Evolutionary conservation across 106 monocot genomes (phyloP).

Genomic region (Apostasia ramifera): DNA sequence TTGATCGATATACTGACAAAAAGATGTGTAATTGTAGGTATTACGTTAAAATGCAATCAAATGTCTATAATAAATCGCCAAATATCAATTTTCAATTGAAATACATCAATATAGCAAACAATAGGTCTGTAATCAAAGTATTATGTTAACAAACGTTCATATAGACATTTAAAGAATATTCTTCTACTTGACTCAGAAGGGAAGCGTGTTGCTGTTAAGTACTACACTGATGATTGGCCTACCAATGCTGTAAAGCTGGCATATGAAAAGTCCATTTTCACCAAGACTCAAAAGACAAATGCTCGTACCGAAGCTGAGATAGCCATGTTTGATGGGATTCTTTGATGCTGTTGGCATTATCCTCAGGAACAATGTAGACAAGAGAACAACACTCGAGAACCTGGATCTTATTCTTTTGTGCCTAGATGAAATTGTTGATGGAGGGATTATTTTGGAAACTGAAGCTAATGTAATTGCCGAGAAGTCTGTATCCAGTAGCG

Average conservation of each 20-base stretch:
- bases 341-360: slow-evolving; percentile 71
- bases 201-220: slow-evolving; percentile 72
- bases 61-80: no score
- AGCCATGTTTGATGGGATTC: slow-evolving; percentile 72
- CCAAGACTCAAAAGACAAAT: slow-evolving; percentile 72
- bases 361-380: slow-evolving; percentile 86
- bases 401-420: slow-evolving; percentile 76
- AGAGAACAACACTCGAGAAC: slow-evolving; percentile 82
- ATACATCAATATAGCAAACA: no score
- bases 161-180: slow-evolving; percentile 74
- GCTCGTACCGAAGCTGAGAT: slow-evolving; percentile 78
- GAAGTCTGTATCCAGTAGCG: slow-evolving; percentile 47
- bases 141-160: no score
- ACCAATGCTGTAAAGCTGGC: slow-evolving; percentile 59
- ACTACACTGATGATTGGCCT: slow-evolving; percentile 77
- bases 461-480: slow-evolving; percentile 63
- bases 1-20: no score
- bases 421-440: slow-evolving; percentile 87
- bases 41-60: no score
- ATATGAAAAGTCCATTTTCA: slow-evolving; percentile 75
- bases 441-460: slow-evolving; percentile 84
- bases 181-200: slow-evolving; percentile 61
- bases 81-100: no score
- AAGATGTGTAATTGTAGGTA: no score
- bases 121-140: no score